phyloP scores from a whole-genome alignment of 805 yeast genomes.

The Yarrowia divulgata region DNA sequence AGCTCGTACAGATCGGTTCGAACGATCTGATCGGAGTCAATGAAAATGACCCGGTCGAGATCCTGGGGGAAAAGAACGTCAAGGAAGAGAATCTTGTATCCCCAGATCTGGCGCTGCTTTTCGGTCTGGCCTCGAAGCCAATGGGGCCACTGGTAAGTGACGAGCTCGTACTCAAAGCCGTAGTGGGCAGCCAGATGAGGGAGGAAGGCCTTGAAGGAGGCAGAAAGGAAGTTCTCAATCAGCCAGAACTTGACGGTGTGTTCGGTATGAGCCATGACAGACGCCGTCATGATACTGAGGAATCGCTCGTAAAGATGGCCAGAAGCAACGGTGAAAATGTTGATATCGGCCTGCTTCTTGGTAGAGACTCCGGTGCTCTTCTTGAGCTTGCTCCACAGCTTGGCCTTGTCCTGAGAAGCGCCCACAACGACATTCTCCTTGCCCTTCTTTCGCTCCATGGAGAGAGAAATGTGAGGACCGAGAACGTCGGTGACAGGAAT shows the following conservation, averaged over 20 bases:
- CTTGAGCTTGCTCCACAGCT: conserved; percentile 37
- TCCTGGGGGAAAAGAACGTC: conserved; percentile 87
- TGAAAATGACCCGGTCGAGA: conserved; percentile 77
- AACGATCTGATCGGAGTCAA: conserved; percentile 85
- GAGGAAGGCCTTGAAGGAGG: conserved; percentile 66
- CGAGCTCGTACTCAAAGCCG: conserved; percentile 73
- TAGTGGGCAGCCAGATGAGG: conserved; percentile 64
- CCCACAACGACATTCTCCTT: conserved; percentile 49
- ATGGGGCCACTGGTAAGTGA: conserved; percentile 91
- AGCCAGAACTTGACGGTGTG: conserved; percentile 84
- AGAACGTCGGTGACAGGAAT: conserved; percentile 13
- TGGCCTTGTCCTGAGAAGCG: conserved; percentile 18
- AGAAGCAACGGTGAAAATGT: conserved; percentile 82
- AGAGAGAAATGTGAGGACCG: conserved; percentile 27
- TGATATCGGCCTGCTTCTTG: conserved; percentile 64
- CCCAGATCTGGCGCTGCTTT: conserved; percentile 83
- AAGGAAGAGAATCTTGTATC: conserved; percentile 82
- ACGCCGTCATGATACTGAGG: conserved; percentile 77
- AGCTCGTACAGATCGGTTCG: conserved; percentile 76
- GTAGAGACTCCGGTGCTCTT: conserved; percentile 36
- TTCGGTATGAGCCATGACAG: conserved; percentile 71
- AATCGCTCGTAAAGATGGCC: conserved; percentile 82
- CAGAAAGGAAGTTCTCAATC: conserved; percentile 79
- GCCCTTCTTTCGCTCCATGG: conserved; percentile 54
- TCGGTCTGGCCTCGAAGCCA: conserved; percentile 86